phyloP scores from a whole-genome alignment of 2,329 filamentous ascomycete genomes.

The Colletotrichum nymphaeae region DNA sequence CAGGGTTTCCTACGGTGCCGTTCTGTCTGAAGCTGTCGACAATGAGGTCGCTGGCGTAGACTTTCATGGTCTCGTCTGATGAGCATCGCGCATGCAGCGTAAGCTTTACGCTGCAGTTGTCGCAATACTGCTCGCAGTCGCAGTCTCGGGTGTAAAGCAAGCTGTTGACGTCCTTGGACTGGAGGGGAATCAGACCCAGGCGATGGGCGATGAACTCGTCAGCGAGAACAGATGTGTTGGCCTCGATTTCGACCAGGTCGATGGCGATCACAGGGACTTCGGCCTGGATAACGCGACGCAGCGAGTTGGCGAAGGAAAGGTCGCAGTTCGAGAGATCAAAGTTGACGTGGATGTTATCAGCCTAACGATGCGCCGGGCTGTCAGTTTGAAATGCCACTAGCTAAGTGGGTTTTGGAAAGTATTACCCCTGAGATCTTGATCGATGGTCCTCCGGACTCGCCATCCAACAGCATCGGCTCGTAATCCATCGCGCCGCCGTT shows the following conservation, averaged over 20 bases:
- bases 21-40: constrained; percentile 78
- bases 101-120: constrained; percentile 88
- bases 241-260: constrained; percentile 91
- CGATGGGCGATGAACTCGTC: constrained; percentile 97
- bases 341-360: constrained; percentile 83
- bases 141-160: constrained; percentile 93
- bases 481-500: constrained; percentile 61
- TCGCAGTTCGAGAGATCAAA: constrained; percentile 93
- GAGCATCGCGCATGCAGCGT: constrained; percentile 88
- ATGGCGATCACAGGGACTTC: constrained; percentile 96
- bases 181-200: constrained; percentile 88
- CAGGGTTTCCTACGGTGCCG: constrained; percentile 80
- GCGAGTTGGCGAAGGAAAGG: constrained; percentile 90
- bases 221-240: constrained; percentile 94
- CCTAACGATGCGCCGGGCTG: constrained; percentile 60
- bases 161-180: constrained; percentile 84
- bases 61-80: constrained; percentile 88
- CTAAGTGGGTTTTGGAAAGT: not conserved
- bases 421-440: constrained; percentile 71
- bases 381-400: constrained; percentile 10
- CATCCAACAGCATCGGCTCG: constrained; percentile 70
- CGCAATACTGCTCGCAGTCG: constrained; percentile 95
- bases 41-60: constrained; percentile 90
- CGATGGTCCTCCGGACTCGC: constrained; percentile 65
- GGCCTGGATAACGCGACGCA: constrained; percentile 90